Conservation (phyloP, 164 flowering plant genomes). For the Tinospora cordifolia region DNA sequence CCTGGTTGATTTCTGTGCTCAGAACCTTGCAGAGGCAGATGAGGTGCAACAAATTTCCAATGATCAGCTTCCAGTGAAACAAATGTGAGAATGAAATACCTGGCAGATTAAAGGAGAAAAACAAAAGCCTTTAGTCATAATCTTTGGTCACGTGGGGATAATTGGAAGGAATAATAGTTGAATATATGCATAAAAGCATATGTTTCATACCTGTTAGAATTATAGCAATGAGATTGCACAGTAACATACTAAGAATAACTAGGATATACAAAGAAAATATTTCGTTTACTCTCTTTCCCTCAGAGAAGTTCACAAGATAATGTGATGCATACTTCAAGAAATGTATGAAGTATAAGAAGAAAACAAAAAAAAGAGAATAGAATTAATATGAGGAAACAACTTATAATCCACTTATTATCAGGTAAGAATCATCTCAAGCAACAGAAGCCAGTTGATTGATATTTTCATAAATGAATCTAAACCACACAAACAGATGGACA, state of each 20-base stretch:
- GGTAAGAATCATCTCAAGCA: not conserved
- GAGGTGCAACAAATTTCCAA: conserved; percentile 24
- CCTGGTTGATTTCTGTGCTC: conserved; percentile 14
- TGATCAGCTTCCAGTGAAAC: conserved; percentile 18
- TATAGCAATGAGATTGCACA: no score
- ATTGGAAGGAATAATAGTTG: not conserved
- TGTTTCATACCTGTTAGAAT: no score
- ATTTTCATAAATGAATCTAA: not conserved
- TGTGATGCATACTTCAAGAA: no score
- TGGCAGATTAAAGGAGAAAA: conserved; percentile 13
- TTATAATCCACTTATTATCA: not conserved
- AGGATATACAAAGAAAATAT: no score
- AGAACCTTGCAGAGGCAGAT: conserved; percentile 20
- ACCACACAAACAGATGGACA: not conserved
- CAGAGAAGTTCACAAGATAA: no score
- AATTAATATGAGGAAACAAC: not conserved
- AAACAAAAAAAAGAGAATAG: not conserved
- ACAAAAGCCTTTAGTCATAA: not conserved
- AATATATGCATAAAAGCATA: not conserved
- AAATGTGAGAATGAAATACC: conserved; percentile 28
- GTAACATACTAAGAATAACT: no score
- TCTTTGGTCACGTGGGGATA: not conserved
- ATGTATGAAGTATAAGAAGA: no score
- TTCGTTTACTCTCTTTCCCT: no score
- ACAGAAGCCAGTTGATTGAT: not conserved